phyloP scores from a whole-genome alignment of 768 basidiomycete genomes.

The Leccinum broughii region DNA sequence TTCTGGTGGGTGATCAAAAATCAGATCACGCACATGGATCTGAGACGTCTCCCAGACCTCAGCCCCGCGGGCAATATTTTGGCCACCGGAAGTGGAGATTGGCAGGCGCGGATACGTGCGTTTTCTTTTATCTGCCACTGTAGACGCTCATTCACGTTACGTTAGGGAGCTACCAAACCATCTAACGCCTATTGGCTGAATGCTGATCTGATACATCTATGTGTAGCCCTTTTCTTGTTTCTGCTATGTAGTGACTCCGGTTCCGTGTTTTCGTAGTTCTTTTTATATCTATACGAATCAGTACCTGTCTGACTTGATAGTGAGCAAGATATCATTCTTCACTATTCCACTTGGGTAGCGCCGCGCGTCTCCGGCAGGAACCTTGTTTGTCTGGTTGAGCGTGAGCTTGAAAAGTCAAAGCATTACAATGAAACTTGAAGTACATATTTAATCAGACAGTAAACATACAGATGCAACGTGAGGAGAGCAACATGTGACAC shows the following conservation, averaged over 20 bases:
- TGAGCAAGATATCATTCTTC: slow-evolving; percentile 8
- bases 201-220: slow-evolving; percentile 19
- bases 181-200: slow-evolving; percentile 18
- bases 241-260: slow-evolving; percentile 22
- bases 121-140: slow-evolving; percentile 10
- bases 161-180: slow-evolving; percentile 34
- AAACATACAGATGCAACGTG: too few relatives aligned
- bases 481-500: too few relatives aligned
- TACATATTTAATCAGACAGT: too few relatives aligned
- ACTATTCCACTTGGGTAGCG: slow-evolving; percentile 1
- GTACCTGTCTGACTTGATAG: slow-evolving; percentile 9
- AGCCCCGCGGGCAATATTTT: slow-evolving; percentile 59
- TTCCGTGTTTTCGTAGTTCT: slow-evolving; percentile 11
- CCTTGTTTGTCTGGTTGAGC: too few relatives aligned
- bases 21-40: slow-evolving; percentile 5
- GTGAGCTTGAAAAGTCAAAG: too few relatives aligned
- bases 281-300: slow-evolving; percentile 27
- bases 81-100: slow-evolving; percentile 72
- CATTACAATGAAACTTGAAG: too few relatives aligned
- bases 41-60: slow-evolving; percentile 44
- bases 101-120: slow-evolving; percentile 69
- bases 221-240: slow-evolving; percentile 33
- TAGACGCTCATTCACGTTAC: slow-evolving; percentile 7
- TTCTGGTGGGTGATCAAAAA: slow-evolving; percentile 47
- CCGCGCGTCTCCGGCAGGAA: too few relatives aligned